Evolutionary conservation across 306 rosid species (phyloP).

Genomic region (Trifolium repens): DNA sequence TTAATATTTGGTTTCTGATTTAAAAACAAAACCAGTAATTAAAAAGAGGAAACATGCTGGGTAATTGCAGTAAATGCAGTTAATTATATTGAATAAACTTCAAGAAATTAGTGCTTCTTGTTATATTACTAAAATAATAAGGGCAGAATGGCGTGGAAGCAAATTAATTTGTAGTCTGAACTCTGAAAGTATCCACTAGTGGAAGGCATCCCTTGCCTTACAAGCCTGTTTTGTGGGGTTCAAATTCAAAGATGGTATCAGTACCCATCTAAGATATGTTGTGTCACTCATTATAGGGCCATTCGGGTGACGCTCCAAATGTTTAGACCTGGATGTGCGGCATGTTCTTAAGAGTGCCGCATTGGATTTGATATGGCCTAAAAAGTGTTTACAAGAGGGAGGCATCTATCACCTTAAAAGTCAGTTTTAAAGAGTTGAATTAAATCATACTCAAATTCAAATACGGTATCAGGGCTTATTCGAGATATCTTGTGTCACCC

Average conservation of each 20-base stretch:
- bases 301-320: not conserved
- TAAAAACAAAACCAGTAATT: constrained; percentile 22
- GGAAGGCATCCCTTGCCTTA: not conserved
- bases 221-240: not conserved
- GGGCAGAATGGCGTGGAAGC: constrained; percentile 15
- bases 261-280: not conserved
- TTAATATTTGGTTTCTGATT: constrained; percentile 77
- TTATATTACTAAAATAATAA: constrained; percentile 24
- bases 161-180: not conserved
- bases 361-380: not conserved
- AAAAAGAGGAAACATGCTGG: constrained; percentile 29
- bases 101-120: constrained; percentile 27
- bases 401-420: not conserved
- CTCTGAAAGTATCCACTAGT: not conserved
- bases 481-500: not conserved
- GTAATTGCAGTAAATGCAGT: constrained; percentile 33
- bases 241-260: not conserved
- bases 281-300: not conserved
- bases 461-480: not conserved
- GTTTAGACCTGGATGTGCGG: not conserved
- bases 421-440: not conserved
- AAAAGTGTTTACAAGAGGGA: not conserved
- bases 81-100: constrained; percentile 23
- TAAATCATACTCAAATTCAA: not conserved
- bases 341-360: not conserved